phyloP scores from a whole-genome alignment of 768 basidiomycete species.

The Artomyces pyxidatus region DNA sequence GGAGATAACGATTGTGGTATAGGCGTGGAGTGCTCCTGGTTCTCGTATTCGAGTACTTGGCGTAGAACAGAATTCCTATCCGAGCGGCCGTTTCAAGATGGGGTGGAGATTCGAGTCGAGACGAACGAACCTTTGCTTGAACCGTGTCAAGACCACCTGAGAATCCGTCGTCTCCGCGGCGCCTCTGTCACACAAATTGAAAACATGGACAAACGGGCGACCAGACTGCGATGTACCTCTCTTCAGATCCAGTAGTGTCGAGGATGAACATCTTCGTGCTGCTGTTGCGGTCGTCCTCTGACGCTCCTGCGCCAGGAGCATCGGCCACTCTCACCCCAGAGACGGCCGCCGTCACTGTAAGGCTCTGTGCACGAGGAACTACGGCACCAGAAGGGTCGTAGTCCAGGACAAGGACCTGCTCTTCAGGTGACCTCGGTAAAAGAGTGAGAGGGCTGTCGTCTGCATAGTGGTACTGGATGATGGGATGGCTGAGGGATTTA shows the following conservation, averaged over 20 bases:
- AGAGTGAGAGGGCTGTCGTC: slow-evolving; percentile 69
- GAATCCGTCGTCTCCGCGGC: slow-evolving; percentile 38
- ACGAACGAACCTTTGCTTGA: slow-evolving; percentile 51
- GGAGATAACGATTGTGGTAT: no score
- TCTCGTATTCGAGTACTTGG: slow-evolving; percentile 43
- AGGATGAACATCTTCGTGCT: slow-evolving; percentile 70
- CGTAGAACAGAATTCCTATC: slow-evolving; percentile 47
- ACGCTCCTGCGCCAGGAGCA: slow-evolving; percentile 62
- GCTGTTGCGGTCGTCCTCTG: slow-evolving; percentile 33
- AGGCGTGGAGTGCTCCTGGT: no score
- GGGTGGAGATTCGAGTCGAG: not conserved
- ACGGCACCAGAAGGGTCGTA: slow-evolving; percentile 39
- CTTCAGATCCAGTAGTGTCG: slow-evolving; percentile 50
- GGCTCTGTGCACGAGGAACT: slow-evolving; percentile 42
- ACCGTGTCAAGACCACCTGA: slow-evolving; percentile 46
- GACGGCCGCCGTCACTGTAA: slow-evolving; percentile 39
- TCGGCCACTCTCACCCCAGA: slow-evolving; percentile 60
- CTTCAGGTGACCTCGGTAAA: slow-evolving; percentile 48
- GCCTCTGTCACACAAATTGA: slow-evolving; percentile 1
- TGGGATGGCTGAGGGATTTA: slow-evolving; percentile 51
- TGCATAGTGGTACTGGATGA: slow-evolving; percentile 74
- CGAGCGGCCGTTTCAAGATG: not conserved
- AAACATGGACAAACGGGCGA: not conserved
- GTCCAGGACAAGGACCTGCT: slow-evolving; percentile 71
- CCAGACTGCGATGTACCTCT: slow-evolving; percentile 37